Percentiles rank a stretch among this genome's conserved stretches.
Conservation (phyloP, 305 asterid genomes). For the Petunia hybrid region DNA sequence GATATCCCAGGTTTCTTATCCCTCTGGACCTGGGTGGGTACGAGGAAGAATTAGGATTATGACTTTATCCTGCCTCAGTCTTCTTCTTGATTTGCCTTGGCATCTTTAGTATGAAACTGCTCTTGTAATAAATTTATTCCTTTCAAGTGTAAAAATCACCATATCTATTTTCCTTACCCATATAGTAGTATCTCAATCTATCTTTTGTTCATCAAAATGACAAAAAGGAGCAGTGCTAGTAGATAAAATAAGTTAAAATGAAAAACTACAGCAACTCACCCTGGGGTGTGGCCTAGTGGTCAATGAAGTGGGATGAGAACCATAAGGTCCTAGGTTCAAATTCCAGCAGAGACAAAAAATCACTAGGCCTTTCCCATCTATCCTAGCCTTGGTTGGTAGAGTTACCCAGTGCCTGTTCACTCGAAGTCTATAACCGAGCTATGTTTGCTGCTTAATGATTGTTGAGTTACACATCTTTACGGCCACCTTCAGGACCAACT, state of each 20-base stretch:
- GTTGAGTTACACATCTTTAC: background rate
- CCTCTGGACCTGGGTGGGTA: constrained; percentile 12
- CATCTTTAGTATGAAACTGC: background rate
- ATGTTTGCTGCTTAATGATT: background rate
- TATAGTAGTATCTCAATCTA: background rate
- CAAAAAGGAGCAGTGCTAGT: background rate
- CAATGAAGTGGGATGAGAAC: too few relatives aligned
- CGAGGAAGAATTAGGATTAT: background rate
- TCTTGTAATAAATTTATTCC: background rate
- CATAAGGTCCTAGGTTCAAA: too few relatives aligned
- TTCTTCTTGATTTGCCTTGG: background rate
- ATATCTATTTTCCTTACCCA: background rate
- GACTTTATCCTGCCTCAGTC: constrained; percentile 6
- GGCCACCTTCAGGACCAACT: background rate
- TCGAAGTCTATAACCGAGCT: background rate
- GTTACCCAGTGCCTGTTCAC: too few relatives aligned
- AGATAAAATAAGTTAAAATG: background rate
- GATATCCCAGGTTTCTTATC: constrained; percentile 5
- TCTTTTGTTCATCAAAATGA: background rate
- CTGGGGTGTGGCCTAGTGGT: too few relatives aligned
- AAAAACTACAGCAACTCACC: background rate
- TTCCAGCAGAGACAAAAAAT: too few relatives aligned
- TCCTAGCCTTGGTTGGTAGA: too few relatives aligned
- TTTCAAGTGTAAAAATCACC: background rate
- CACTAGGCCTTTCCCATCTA: too few relatives aligned